Percentiles rank a stretch among this genome's conserved stretches.
phyloP scores from a whole-genome alignment of 768 basidiomycete species.

The Peribolospora kevripleyi region DNA sequence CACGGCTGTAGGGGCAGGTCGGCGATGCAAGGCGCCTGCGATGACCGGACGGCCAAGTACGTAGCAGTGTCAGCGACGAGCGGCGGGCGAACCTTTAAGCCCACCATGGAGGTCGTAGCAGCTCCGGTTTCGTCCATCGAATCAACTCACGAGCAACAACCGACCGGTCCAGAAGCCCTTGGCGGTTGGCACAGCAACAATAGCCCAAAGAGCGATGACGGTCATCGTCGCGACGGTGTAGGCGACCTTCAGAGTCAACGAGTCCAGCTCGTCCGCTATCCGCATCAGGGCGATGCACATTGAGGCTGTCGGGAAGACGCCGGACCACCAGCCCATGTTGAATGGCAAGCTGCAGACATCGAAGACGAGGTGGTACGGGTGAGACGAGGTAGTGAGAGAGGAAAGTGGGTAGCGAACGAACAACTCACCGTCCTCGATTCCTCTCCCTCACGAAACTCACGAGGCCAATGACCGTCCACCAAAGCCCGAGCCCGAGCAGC shows the following conservation, averaged over 20 bases:
- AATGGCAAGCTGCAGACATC: not conserved
- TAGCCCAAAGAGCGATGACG: not conserved
- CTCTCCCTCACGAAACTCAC: conserved; percentile 5
- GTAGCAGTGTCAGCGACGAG: not conserved
- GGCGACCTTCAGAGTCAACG: too few species aligned
- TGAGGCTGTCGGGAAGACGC: not conserved
- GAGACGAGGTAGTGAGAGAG: too few species aligned
- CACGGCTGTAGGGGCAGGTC: too few species aligned
- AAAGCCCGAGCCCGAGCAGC: conserved; percentile 8
- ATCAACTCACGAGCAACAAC: not conserved
- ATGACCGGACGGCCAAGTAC: too few species aligned
- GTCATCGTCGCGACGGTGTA: too few species aligned
- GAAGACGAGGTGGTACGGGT: not conserved
- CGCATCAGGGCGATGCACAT: too few species aligned
- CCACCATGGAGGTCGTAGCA: too few species aligned
- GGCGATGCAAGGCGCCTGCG: too few species aligned
- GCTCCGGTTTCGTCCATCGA: too few species aligned
- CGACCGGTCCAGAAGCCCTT: not conserved
- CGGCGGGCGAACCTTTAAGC: not conserved
- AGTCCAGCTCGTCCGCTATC: too few species aligned
- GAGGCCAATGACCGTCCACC: conserved; percentile 13
- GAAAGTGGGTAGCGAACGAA: too few species aligned
- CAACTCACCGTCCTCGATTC: not conserved
- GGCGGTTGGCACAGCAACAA: not conserved
- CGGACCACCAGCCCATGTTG: conserved; percentile 9